A percentile compares a stretch with the other conserved stretches of the same genome.
Evolutionary conservation across 2,329 filamentous ascomycete genomes (phyloP).

Genomic region (Neopestalotiopsis sp.): DNA sequence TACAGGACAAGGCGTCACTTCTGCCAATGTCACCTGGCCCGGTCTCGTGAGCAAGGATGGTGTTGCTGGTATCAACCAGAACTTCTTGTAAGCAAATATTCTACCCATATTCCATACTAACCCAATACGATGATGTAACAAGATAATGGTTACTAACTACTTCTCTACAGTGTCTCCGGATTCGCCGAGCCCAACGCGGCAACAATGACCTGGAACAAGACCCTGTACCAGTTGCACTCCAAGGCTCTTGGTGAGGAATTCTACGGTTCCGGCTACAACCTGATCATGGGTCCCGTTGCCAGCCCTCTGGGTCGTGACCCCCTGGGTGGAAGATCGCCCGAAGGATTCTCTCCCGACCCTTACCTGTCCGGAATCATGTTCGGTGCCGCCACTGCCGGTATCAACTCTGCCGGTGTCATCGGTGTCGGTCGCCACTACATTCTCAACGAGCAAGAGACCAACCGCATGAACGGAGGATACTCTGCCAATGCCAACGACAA

Average conservation of each 20-base stretch:
- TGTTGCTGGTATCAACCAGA: conserved; percentile 22
- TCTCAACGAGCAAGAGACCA: conserved; percentile 26
- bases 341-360: conserved; percentile 16
- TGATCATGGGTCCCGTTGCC: conserved; percentile 23
- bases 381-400: conserved; percentile 15
- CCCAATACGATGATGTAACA: not conserved
- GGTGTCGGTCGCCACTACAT: conserved; percentile 18
- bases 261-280: conserved; percentile 22
- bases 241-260: conserved; percentile 26
- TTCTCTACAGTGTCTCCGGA: conserved; percentile 22
- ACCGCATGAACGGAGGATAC: conserved; percentile 20
- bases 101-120: not conserved
- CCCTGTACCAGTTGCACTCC: conserved; percentile 25
- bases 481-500: conserved; percentile 29
- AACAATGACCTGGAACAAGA: conserved; percentile 28
- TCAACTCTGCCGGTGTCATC: conserved; percentile 19
- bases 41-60: conserved; percentile 23
- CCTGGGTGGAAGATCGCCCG: conserved; percentile 6
- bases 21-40: conserved; percentile 8
- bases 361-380: conserved; percentile 17
- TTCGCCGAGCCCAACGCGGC: conserved; percentile 26
- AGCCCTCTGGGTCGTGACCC: conserved; percentile 20
- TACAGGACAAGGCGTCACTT: not conserved
- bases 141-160: not conserved
- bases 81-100: conserved; percentile 16